Percentiles rank a stretch among this genome's conserved stretches.
Conservation (phyloP, 169 alveolate genomes). For the Eimeria praecox region DNA sequence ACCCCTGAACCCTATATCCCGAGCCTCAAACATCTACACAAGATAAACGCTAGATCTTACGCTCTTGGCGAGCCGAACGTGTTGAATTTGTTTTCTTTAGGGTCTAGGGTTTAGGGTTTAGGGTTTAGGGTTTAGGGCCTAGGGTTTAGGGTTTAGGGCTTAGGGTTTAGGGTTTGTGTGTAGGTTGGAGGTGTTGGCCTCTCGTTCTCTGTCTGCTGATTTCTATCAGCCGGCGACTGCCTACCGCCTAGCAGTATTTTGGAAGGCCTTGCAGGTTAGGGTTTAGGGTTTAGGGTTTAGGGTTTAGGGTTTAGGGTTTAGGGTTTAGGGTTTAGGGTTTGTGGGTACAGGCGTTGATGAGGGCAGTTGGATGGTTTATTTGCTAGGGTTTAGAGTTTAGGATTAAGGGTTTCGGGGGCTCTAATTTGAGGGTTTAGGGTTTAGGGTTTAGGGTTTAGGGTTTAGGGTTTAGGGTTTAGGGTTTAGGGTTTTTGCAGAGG, state of each 20-base stretch:
- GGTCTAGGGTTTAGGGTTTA: background rate
- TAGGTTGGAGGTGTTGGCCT: background rate
- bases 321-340: too few species aligned
- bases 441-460: conserved; percentile 23
- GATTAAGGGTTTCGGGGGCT: background rate
- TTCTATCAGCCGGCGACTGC: too few species aligned
- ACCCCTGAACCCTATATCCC: background rate
- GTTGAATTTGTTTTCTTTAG: too few species aligned
- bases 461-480: conserved; percentile 47
- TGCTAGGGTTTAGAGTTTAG: background rate
- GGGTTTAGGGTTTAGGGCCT: conserved; percentile 17
- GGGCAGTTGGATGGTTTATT: too few species aligned
- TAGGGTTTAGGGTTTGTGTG: background rate
- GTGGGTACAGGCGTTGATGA: too few species aligned
- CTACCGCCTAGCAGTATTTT: too few species aligned
- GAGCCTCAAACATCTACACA: background rate
- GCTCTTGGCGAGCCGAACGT: background rate
- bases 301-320: too few species aligned
- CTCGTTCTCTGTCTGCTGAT: background rate
- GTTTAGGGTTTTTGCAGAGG: conserved; percentile 33
- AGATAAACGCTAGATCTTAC: background rate
- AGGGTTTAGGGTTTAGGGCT: background rate
- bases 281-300: too few species aligned
- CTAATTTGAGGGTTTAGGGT: conserved; percentile 6
- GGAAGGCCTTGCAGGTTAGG: too few species aligned